Evolutionary conservation across 495 filamentous ascomycete genomes (phyloP).

Genomic region (Hyaloscypha variabilis): DNA sequence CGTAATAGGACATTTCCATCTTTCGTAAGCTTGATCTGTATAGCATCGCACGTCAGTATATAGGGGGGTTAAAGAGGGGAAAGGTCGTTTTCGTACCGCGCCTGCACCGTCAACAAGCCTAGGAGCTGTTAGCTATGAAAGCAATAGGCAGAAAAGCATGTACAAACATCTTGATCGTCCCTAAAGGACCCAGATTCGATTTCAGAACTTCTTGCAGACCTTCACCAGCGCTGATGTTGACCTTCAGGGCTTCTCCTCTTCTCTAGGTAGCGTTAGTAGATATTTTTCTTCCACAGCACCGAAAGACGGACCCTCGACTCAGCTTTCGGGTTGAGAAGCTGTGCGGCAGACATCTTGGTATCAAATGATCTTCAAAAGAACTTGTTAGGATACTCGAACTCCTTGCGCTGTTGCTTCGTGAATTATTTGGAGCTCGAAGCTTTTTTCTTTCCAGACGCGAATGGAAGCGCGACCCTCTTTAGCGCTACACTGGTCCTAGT

Average conservation of each 20-base stretch:
- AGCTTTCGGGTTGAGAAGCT: slow-evolving; percentile 97
- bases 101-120: slow-evolving; percentile 97
- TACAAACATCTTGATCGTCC: slow-evolving; percentile 93
- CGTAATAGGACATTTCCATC: slow-evolving; percentile 94
- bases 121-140: slow-evolving; percentile 8
- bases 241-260: slow-evolving; percentile 90
- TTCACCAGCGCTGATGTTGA: slow-evolving; percentile 96
- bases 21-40: slow-evolving; percentile 97
- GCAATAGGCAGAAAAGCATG: not conserved
- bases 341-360: slow-evolving; percentile 79
- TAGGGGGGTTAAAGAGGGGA: not conserved
- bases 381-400: not conserved
- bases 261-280: slow-evolving; percentile 55
- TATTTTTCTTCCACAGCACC: slow-evolving; percentile 27
- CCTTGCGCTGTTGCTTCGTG: not conserved
- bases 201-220: slow-evolving; percentile 95
- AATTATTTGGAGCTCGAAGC: slow-evolving; percentile 18
- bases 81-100: slow-evolving; percentile 61
- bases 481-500: not conserved
- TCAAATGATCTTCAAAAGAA: not conserved
- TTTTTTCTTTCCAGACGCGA: slow-evolving; percentile 26
- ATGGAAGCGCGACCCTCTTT: slow-evolving; percentile 17
- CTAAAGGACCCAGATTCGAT: slow-evolving; percentile 90
- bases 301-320: slow-evolving; percentile 79
- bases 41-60: slow-evolving; percentile 18